phyloP scores from a whole-genome alignment of 257 asterid species.

The Solanum rostratum region DNA sequence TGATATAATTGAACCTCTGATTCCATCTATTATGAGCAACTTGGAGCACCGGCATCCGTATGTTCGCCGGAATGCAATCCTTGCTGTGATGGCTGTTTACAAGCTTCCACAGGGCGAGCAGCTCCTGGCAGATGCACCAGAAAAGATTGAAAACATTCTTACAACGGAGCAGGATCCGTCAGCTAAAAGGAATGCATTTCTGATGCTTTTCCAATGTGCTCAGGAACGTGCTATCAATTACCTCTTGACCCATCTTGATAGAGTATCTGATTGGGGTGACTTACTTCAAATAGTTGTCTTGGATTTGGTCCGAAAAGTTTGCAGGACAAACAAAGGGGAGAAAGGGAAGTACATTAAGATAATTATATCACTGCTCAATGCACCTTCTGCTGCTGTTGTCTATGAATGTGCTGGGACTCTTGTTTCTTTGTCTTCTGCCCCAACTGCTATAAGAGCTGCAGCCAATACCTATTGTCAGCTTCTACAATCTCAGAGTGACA shows the following conservation, averaged over 20 bases:
- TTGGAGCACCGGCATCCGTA: conserved; percentile 88
- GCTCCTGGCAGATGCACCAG: conserved; percentile 93
- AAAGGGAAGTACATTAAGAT: conserved; percentile 87
- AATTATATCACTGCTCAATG: conserved; percentile 59
- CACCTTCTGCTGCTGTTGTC: conserved; percentile 87
- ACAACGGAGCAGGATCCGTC: conserved; percentile 76
- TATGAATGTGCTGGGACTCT: conserved; percentile 96
- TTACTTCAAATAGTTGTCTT: conserved; percentile 84
- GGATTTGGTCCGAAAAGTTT: conserved; percentile 82
- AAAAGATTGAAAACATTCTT: conserved; percentile 77
- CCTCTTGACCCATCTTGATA: conserved; percentile 65
- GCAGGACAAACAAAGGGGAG: conserved; percentile 82
- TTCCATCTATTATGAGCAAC: conserved; percentile 70
- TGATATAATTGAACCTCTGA: conserved; percentile 80
- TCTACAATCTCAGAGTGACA: conserved; percentile 86
- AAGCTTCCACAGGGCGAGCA: conserved; percentile 91
- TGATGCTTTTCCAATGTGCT: conserved; percentile 84
- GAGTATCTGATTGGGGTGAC: conserved; percentile 85
- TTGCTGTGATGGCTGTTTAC: conserved; percentile 76
- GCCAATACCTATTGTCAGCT: conserved; percentile 91
- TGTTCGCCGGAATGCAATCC: conserved; percentile 75
- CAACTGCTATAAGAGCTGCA: conserved; percentile 87
- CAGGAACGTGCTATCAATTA: conserved; percentile 84
- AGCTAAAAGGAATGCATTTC: conserved; percentile 87
- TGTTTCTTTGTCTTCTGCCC: conserved; percentile 89